Percentiles rank a stretch among this genome's conserved stretches.
These are phyloP conservation scores for Hirschfeldia incana DNA, from an alignment of 345 rosid species.

Conservation along the genomic window DNA sequence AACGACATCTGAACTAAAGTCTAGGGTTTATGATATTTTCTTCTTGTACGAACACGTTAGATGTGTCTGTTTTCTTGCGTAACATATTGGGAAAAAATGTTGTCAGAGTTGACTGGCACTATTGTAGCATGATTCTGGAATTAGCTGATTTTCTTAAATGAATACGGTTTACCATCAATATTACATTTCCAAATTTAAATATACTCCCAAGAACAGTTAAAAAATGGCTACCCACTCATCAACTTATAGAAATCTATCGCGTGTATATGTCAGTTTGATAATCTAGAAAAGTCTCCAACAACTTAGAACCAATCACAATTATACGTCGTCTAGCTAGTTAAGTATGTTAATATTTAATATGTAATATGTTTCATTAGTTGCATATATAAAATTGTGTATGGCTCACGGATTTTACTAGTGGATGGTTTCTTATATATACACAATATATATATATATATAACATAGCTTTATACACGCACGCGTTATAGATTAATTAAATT, in stretches of 20 bases:
- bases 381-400: not conserved
- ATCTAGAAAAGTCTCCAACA: conserved; percentile 5
- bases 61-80: conserved; percentile 32
- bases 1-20: not conserved
- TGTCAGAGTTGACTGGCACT: conserved; percentile 40
- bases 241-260: conserved; percentile 11
- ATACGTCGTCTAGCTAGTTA: conserved; percentile 5
- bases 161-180: conserved; percentile 2
- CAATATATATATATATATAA: not conserved
- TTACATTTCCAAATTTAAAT: conserved; percentile 18
- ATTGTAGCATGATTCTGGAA: conserved; percentile 24
- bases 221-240: conserved; percentile 30
- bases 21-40: conserved; percentile 31
- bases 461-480: not conserved
- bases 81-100: conserved; percentile 24
- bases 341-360: not conserved
- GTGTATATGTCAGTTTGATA: conserved; percentile 10
- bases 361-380: not conserved
- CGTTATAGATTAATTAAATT: not conserved
- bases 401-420: conserved; percentile 16
- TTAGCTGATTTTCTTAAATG: conserved; percentile 11
- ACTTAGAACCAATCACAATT: not conserved
- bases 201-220: conserved; percentile 22
- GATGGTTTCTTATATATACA: not conserved
- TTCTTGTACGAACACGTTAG: conserved; percentile 32